Evolutionary conservation across 1,139 yeast genomes (phyloP).

Genomic region (Taphrina flavorubra): DNA sequence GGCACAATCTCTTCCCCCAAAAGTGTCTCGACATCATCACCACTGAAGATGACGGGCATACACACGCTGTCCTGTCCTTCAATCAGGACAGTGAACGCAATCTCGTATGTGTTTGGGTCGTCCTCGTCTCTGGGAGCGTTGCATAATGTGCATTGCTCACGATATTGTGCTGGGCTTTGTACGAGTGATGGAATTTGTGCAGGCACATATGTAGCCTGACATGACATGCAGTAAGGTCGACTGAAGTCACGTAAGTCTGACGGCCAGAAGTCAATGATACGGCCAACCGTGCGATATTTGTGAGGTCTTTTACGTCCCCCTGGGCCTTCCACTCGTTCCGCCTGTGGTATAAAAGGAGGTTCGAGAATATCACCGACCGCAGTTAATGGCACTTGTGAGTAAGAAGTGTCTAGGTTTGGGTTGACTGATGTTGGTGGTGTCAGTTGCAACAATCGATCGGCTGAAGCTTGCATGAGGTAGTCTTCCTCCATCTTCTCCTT

Average conservation of each 20-base stretch:
- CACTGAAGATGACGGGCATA: slow-evolving; percentile 41
- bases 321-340: slow-evolving; percentile 15
- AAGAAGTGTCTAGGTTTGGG: slow-evolving; percentile 33
- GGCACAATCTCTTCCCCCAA: slow-evolving; percentile 32
- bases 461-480: slow-evolving; percentile 8
- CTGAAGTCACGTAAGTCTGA: slow-evolving; percentile 40
- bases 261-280: slow-evolving; percentile 40
- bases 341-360: slow-evolving; percentile 32
- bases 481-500: slow-evolving; percentile 24
- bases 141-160: slow-evolving; percentile 24
- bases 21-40: slow-evolving; percentile 39
- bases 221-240: slow-evolving; percentile 39
- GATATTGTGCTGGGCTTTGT: slow-evolving; percentile 14
- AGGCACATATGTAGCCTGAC: slow-evolving; percentile 36
- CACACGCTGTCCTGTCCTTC: slow-evolving; percentile 42
- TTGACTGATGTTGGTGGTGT: slow-evolving; percentile 36
- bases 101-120: slow-evolving; percentile 33
- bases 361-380: slow-evolving; percentile 40
- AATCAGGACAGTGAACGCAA: slow-evolving; percentile 36
- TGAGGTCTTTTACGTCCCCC: slow-evolving; percentile 20
- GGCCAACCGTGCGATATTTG: slow-evolving; percentile 40
- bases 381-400: slow-evolving; percentile 38
- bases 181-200: not conserved
- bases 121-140: slow-evolving; percentile 9
- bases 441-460: slow-evolving; percentile 14